Conservation (phyloP, 306 rosid genomes). For the Mimosa pudica region DNA sequence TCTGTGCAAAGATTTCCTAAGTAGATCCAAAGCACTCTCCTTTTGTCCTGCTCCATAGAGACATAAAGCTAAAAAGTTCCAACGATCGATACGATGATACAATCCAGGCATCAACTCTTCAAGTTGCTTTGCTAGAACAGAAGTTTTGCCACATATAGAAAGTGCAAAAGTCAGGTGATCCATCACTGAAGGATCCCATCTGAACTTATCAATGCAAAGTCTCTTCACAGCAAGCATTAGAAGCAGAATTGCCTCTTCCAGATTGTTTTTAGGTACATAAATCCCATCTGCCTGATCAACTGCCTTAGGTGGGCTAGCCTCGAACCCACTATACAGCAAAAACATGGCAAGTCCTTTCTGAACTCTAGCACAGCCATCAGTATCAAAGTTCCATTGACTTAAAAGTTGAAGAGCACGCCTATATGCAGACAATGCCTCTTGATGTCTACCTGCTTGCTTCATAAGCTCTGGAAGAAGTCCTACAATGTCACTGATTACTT, state of each 20-base stretch:
- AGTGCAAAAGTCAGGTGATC: constrained; percentile 92
- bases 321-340: constrained; percentile 86
- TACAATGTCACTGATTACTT: constrained; percentile 78
- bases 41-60: constrained; percentile 75
- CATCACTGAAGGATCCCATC: constrained; percentile 93
- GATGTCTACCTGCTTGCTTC: constrained; percentile 67
- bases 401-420: constrained; percentile 85
- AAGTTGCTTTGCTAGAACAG: constrained; percentile 69
- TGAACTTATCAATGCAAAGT: constrained; percentile 59
- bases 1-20: constrained; percentile 81
- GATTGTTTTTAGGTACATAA: constrained; percentile 84
- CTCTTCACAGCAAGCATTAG: constrained; percentile 79
- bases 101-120: constrained; percentile 92
- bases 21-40: constrained; percentile 63
- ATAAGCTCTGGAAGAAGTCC: constrained; percentile 97
- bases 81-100: constrained; percentile 81
- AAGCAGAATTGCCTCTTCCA: constrained; percentile 92
- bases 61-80: constrained; percentile 90
- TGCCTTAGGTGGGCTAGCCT: constrained; percentile 87
- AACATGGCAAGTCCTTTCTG: constrained; percentile 77
- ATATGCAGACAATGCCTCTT: constrained; percentile 77
- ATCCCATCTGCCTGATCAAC: constrained; percentile 80
- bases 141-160: constrained; percentile 82
- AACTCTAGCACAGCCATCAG: constrained; percentile 80
- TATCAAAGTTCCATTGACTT: constrained; percentile 90